A percentile compares a stretch with the other conserved stretches of the same genome.
These are phyloP conservation scores for Haematococcus sp. DNA, from an alignment of 139 green algal species.

Conservation along the genomic window DNA sequence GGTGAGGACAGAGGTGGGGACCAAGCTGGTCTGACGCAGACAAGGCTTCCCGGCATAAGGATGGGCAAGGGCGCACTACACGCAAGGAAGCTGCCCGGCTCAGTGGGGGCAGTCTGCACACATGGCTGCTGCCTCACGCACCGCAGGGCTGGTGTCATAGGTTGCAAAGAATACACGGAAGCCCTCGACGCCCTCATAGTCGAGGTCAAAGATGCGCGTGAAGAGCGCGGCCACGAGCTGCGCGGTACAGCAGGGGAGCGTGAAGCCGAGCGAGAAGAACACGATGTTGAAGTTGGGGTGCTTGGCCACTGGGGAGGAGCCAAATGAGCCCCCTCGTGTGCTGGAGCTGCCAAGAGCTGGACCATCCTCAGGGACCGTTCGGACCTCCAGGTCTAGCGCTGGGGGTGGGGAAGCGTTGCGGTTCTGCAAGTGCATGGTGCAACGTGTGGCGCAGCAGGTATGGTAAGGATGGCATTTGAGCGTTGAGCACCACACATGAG, in stretches of 20 bases:
- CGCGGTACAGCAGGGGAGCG: constrained; percentile 36
- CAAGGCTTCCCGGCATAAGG: too few relatives aligned
- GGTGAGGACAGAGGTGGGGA: too few relatives aligned
- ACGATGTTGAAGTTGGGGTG: constrained; percentile 49
- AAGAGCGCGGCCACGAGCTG: constrained; percentile 50
- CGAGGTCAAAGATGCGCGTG: constrained; percentile 34
- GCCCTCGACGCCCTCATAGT: constrained; percentile 15
- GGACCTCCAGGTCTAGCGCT: background rate
- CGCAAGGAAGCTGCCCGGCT: background rate
- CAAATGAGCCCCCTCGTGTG: too few relatives aligned
- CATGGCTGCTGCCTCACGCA: background rate
- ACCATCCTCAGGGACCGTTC: too few relatives aligned
- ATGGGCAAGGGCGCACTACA: too few relatives aligned
- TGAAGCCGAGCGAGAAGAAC: constrained; percentile 40
- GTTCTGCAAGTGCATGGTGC: background rate
- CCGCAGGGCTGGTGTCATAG: constrained; percentile 3
- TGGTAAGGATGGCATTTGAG: too few relatives aligned
- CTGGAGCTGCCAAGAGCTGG: too few relatives aligned
- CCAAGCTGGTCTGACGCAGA: too few relatives aligned
- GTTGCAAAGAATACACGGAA: constrained; percentile 20
- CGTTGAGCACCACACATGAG: too few relatives aligned
- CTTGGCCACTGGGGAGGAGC: background rate
- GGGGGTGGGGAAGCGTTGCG: constrained; percentile 14
- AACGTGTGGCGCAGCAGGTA: too few relatives aligned
- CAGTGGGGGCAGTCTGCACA: background rate